A percentile compares a stretch with the other conserved stretches of the same genome.
Evolutionary conservation across 2,329 filamentous ascomycete genomes (phyloP).

Genomic region (Colletotrichum liaoningense): DNA sequence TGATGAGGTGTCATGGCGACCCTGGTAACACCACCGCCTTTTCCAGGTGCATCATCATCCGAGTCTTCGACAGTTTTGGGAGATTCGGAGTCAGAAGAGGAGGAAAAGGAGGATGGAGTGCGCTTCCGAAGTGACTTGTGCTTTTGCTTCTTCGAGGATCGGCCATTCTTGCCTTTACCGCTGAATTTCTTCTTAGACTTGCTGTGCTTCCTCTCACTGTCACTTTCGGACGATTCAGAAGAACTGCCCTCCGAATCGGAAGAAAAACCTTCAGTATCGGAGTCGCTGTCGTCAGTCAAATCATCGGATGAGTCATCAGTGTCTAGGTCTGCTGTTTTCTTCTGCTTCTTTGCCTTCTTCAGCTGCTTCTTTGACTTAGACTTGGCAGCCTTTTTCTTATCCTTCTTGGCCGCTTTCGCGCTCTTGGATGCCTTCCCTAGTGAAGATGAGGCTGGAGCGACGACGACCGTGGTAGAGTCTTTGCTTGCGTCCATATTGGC

Average conservation of each 20-base stretch:
- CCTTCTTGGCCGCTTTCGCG: not conserved
- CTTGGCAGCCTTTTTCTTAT: not conserved
- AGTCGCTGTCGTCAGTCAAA: not conserved
- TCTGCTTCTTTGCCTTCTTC: slow-evolving; percentile 6
- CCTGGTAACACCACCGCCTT: slow-evolving; percentile 1
- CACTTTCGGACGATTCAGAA: not conserved
- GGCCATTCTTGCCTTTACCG: slow-evolving; percentile 8
- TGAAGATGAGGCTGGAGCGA: not conserved
- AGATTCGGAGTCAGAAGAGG: slow-evolving; percentile 2
- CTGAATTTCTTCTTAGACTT: slow-evolving; percentile 5
- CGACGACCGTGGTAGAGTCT: not conserved
- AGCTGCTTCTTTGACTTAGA: not conserved
- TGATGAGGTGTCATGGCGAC: slow-evolving; percentile 10
- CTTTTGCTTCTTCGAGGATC: not conserved
- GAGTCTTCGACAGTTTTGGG: not conserved
- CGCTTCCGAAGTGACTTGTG: not conserved
- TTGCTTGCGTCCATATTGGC: not conserved
- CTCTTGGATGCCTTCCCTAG: not conserved
- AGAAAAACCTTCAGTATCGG: not conserved
- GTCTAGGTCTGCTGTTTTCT: not conserved
- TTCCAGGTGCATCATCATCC: not conserved
- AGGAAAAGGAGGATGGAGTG: not conserved
- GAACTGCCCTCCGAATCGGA: not conserved
- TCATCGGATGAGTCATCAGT: not conserved
- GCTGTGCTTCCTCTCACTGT: not conserved